phyloP scores from a whole-genome alignment of 1,284 basidiomycete species.

The Rhizoctonia solani region DNA sequence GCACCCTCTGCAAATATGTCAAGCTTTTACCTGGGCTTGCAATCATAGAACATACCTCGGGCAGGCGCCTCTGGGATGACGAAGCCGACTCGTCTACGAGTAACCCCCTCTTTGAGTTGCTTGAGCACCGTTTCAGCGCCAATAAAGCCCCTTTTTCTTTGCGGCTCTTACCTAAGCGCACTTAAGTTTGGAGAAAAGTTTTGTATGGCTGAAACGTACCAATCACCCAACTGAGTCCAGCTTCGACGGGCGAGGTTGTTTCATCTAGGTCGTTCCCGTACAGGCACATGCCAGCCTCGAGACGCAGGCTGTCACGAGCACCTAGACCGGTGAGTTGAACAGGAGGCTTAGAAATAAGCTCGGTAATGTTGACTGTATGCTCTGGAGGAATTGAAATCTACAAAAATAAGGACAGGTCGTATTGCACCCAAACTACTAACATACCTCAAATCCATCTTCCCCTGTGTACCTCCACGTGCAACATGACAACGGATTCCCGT shows the following conservation, averaged over 20 bases:
- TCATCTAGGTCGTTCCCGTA: slow-evolving; percentile 96
- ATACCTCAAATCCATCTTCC: slow-evolving; percentile 95
- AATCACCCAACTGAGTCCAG: slow-evolving; percentile 90
- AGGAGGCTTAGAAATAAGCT: slow-evolving; percentile 68
- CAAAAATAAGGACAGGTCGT: not conserved
- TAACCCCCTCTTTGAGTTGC: slow-evolving; percentile 81
- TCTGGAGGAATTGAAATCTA: slow-evolving; percentile 89
- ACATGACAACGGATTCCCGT: slow-evolving; percentile 84
- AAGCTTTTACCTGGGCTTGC: slow-evolving; percentile 39
- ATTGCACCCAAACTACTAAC: slow-evolving; percentile 35
- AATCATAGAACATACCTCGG: slow-evolving; percentile 57
- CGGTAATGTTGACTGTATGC: slow-evolving; percentile 72
- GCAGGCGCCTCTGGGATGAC: slow-evolving; percentile 86
- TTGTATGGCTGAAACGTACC: slow-evolving; percentile 55
- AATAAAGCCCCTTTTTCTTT: slow-evolving; percentile 73
- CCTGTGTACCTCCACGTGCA: slow-evolving; percentile 98
- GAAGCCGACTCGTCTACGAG: slow-evolving; percentile 81
- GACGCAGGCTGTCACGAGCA: slow-evolving; percentile 87
- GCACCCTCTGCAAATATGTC: slow-evolving; percentile 66
- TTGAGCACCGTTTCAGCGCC: slow-evolving; percentile 78
- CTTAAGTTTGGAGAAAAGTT: not conserved
- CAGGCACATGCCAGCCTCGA: slow-evolving; percentile 98
- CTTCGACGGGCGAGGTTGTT: slow-evolving; percentile 84
- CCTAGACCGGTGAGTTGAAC: slow-evolving; percentile 91
- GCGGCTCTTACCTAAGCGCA: slow-evolving; percentile 72